phyloP scores from a whole-genome alignment of 2,329 filamentous ascomycete species.

The Elsinoe australis region DNA sequence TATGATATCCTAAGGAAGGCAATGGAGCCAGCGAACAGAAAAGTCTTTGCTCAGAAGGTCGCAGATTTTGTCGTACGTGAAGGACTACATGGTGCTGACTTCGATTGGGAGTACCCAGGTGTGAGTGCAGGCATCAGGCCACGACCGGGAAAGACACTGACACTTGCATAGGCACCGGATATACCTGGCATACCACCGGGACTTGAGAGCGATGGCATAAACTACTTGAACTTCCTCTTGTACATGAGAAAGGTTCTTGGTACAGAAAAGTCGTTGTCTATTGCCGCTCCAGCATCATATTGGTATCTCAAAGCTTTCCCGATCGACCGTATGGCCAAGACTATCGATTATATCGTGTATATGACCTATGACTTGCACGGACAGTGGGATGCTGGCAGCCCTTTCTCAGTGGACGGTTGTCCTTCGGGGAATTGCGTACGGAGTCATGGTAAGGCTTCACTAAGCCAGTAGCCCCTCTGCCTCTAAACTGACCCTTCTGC shows the following conservation, averaged over 20 bases:
- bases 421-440: constrained; percentile 24
- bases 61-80: constrained; percentile 23
- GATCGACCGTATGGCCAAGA: constrained; percentile 23
- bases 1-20: constrained; percentile 35
- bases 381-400: constrained; percentile 36
- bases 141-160: background rate
- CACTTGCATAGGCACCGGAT: constrained; percentile 31
- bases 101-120: constrained; percentile 24
- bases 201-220: background rate
- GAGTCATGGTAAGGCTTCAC: background rate
- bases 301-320: constrained; percentile 29
- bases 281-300: constrained; percentile 28
- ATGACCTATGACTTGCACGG: constrained; percentile 36
- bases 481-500: too few relatives aligned
- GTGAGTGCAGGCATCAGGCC: background rate
- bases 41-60: constrained; percentile 60
- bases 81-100: constrained; percentile 22
- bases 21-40: constrained; percentile 33
- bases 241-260: constrained; percentile 14
- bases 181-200: constrained; percentile 25
- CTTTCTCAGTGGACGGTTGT: constrained; percentile 28
- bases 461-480: too few relatives aligned
- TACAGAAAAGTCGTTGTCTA: constrained; percentile 23
- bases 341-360: constrained; percentile 29
- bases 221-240: constrained; percentile 21